Conservation (phyloP, 768 basidiomycete species). For the Phallus indusiatus region DNA sequence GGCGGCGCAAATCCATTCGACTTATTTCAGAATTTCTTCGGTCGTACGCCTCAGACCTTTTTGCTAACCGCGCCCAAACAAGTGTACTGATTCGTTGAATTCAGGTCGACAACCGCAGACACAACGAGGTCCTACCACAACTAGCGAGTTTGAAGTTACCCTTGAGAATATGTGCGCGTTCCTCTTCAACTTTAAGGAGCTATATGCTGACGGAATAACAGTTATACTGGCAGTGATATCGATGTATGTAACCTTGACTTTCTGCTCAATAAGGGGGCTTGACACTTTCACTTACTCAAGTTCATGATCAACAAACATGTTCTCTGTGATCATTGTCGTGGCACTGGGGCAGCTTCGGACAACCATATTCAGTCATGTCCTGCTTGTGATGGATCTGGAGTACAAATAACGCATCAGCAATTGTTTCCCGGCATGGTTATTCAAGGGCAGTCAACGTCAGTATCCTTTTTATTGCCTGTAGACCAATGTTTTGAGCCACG, state of each 20-base stretch:
- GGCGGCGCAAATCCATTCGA: slow-evolving; percentile 86
- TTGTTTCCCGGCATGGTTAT: slow-evolving; percentile 97
- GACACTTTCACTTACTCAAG: slow-evolving; percentile 31
- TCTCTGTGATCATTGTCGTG: slow-evolving; percentile 95
- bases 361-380: slow-evolving; percentile 81
- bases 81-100: neutral
- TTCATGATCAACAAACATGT: slow-evolving; percentile 89
- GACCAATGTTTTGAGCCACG: neutral
- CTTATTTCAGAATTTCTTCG: slow-evolving; percentile 89
- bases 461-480: neutral
- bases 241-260: slow-evolving; percentile 43
- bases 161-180: slow-evolving; percentile 68
- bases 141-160: slow-evolving; percentile 78
- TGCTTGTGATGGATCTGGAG: slow-evolving; percentile 75
- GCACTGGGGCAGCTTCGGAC: slow-evolving; percentile 87
- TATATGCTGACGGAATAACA: slow-evolving; percentile 18
- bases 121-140: slow-evolving; percentile 64
- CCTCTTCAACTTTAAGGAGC: slow-evolving; percentile 6
- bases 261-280: slow-evolving; percentile 3
- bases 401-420: slow-evolving; percentile 82
- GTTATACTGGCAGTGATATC: slow-evolving; percentile 78
- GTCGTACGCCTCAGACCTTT: slow-evolving; percentile 56
- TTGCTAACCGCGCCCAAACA: neutral
- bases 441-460: slow-evolving; percentile 72
- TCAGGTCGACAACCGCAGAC: slow-evolving; percentile 49